Conservation (phyloP, 352 stramenopile species). For the Pythium utonaiense region DNA sequence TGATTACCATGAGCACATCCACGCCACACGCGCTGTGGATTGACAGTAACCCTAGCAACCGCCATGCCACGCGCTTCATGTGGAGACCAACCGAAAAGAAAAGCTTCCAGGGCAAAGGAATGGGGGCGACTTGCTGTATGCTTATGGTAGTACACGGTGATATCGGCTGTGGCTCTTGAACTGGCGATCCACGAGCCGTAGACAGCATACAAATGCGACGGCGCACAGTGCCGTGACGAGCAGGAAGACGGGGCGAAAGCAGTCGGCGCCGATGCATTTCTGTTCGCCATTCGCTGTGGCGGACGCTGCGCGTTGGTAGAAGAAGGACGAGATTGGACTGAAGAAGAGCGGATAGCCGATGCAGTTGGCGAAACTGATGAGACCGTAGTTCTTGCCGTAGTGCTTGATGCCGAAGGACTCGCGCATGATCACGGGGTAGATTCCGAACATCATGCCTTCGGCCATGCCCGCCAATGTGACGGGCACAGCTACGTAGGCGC, state of each 20-base stretch:
- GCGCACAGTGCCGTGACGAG: conserved; percentile 51
- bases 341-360: conserved; percentile 79
- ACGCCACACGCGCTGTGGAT: too few relatives aligned
- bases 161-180: conserved; percentile 17
- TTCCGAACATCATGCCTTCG: conserved; percentile 79
- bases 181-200: conserved; percentile 34
- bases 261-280: conserved; percentile 60
- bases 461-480: conserved; percentile 61
- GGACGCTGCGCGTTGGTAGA: conserved; percentile 50
- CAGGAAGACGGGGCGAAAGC: conserved; percentile 65
- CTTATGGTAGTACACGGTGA: conserved; percentile 14
- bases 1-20: neutral
- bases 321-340: conserved; percentile 65
- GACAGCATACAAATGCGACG: conserved; percentile 48
- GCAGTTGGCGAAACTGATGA: conserved; percentile 77
- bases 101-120: neutral
- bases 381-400: conserved; percentile 85
- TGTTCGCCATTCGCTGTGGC: conserved; percentile 26
- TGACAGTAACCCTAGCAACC: neutral
- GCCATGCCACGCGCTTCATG: neutral
- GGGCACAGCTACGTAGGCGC: conserved; percentile 39
- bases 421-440: conserved; percentile 76
- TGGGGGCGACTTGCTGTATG: neutral
- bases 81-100: neutral
- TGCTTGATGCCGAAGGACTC: conserved; percentile 74